phyloP scores from a whole-genome alignment of 441 rosid genomes.

The Populus tomentosa region DNA sequence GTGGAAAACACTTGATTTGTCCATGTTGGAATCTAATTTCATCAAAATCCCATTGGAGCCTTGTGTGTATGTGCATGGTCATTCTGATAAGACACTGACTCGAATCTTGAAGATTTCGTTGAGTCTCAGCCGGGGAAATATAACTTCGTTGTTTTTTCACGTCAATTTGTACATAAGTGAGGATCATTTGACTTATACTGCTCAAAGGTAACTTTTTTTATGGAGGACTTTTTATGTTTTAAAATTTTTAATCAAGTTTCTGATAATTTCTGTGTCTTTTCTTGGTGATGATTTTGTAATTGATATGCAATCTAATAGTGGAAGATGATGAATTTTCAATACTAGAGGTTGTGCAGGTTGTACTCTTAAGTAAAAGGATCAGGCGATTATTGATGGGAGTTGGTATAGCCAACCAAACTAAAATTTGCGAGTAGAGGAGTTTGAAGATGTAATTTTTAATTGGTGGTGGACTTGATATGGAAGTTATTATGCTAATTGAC shows the following conservation, averaged over 20 bases:
- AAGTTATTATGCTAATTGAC: neutral
- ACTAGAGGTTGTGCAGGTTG: neutral
- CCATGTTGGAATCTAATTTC: conserved; percentile 57
- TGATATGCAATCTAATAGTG: neutral
- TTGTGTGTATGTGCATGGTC: conserved; percentile 61
- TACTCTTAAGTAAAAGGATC: neutral
- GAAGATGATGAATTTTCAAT: neutral
- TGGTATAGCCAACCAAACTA: neutral
- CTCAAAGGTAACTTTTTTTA: conserved; percentile 47
- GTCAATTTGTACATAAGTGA: conserved; percentile 59
- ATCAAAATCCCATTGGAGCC: conserved; percentile 71
- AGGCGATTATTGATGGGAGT: neutral
- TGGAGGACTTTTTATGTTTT: neutral
- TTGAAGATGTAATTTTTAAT: neutral
- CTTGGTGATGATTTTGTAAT: neutral
- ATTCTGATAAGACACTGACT: conserved; percentile 51
- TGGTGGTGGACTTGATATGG: neutral
- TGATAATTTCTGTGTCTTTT: neutral
- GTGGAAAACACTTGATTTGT: conserved; percentile 78
- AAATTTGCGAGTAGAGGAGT: neutral
- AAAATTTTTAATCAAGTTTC: neutral
- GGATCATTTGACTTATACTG: conserved; percentile 74
- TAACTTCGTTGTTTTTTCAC: conserved; percentile 57
- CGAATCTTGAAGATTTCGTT: conserved; percentile 57
- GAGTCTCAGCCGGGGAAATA: conserved; percentile 64